Base-by-base conservation (phyloP, 2,329 filamentous ascomycete genomes). In the Sarocladium strictum region DNA sequence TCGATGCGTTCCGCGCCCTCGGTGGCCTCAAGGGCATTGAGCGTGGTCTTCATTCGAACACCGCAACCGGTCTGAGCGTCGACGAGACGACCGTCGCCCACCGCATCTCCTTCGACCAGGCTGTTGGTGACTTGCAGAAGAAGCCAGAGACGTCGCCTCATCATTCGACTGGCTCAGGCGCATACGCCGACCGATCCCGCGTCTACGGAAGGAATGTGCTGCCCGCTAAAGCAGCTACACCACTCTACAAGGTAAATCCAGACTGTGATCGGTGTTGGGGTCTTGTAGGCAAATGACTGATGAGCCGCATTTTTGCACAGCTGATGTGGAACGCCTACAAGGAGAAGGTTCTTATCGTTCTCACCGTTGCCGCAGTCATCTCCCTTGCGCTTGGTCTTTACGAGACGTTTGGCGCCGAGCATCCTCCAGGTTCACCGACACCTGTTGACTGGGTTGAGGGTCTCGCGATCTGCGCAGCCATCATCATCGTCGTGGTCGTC, bases 301-400 rank as follows among this genome's bases (percentile, higher is more conserved):
- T n/a, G n/a, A n/a, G n/a, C n/a, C n/a, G n/a, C n/a, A n/a, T n/a
- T n/a, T n/a, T n/a, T n/a, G n/a, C 6, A 23, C 38, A 85, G 62
- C 68, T 89, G 15, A 54, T 54, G 58, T 92, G 88, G 88, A 86
- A 90, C 62, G 87, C 87, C 1, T 90, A 89, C 70, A 90, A 91
- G 64, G 88, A 92, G 69, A 92, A 91, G 63, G 83, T 92, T 11
- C 73, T 90, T 53, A 87, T 90, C 54, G 71, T 90, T 3, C 74
- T 90, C 56, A 86, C 85, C 1, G 75, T 84, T 19, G 87, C 87
- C 7, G 88, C 87, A 1, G 74, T 81, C n/a, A 83, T 92, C 33
- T 90, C 88, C 2, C 74, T 92, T 24, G 84, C 83, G 0, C 79
- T 92, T 38, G 88, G 88, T 45, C 80, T 91, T 1, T 90, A 90